Base-by-base conservation (phyloP, 2,329 filamentous ascomycete genomes). In the Cercospora berteroae region DNA sequence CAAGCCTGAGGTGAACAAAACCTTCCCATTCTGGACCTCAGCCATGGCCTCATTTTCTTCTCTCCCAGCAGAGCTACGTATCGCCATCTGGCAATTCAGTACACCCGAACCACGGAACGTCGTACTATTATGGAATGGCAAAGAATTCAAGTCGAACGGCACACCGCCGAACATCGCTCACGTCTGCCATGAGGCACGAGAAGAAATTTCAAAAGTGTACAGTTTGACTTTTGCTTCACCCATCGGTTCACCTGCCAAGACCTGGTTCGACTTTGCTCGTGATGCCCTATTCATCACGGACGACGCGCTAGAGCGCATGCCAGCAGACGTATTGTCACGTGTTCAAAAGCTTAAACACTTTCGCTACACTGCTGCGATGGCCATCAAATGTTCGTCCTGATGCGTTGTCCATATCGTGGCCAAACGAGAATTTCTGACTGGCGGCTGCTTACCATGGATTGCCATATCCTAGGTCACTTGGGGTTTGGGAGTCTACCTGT, bases 51-150 rank as follows among this genome's bases (percentile, higher is more conserved):
- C 67, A n/a, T 65, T 71, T 31, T 36, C 55, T 4, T 59, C 59
- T 18, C 69, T 71, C 16, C 67, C 69, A 27, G 63, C 69, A 48
- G 69, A 71, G 50, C 64, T 69, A 13, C 67, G 67, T 9, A 63
- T 69, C 33, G 27, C 50, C n/a, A 67, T 69, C 48, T 67, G 63
- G 67, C 67, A 69, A 23, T 58, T 67, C 59, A 69, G 67, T 60
- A 60, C 62, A 31, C 67, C 63, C 31, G 67, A 64, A 7, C 65
- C 67, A 27, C 59, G 69, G 12, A 67, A 67, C 27, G 29, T 69
- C 44, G 65, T 69, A 1, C 50, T 69, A n/a, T 69, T 65, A 27
- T 64, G 67, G 67, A 66, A 58, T 29, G 57, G 67, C 31, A 60
- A 56, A 29, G 57, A 61, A 23, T 68, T 68, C 66, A 57, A 50